Base-by-base conservation (phyloP, 805 yeast genomes). In the Wickerhamiella occidentalis region DNA sequence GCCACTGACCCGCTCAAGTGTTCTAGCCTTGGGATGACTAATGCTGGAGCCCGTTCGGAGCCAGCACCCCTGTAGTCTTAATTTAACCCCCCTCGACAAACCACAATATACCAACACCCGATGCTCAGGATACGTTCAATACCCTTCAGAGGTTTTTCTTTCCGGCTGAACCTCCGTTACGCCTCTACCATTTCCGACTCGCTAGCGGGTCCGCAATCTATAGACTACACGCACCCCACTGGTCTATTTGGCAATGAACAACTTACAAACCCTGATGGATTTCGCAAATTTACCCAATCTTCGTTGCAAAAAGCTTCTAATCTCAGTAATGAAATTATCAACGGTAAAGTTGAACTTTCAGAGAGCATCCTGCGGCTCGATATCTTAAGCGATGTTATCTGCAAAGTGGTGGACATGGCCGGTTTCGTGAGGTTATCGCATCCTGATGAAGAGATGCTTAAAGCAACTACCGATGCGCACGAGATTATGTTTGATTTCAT, bases 331-430 rank as follows among this genome's bases (percentile, higher is more conserved):
- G 61, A 69, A n/a, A 77, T 90, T 68, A 66, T 77, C 13, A 57
- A 73, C 0, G 67, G 68, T 8, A 84, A 76, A 1, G 40, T 21
- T 6, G 47, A 52, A 3, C 58, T 73, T 18, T 55, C 58, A 15
- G 63, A 69, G 4, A 85, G 77, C 48, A 75, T 90, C 48, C 61
- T 76, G 40, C 77, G 79, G 47, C 68, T 92, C 54, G 98, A 92
- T 61, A 77, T 86, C 55, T 67, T 92, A 36, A 83, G 95, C 59
- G 97, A 92, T 61, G 76, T 82, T 25, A 66, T 92, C 26, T 92
- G 98, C 62, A 76, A 95, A 50, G 96, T 86, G 5, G 88, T 92
- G 37, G 98, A 92, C 64, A 74, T 90, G 45, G 90, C 95, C 33
- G 97, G 88, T 58, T 90, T 90, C 66, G 78, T 92, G 25, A 70